Conservation (phyloP, 2,329 filamentous ascomycete species). For the Coniochaeta sp. region DNA sequence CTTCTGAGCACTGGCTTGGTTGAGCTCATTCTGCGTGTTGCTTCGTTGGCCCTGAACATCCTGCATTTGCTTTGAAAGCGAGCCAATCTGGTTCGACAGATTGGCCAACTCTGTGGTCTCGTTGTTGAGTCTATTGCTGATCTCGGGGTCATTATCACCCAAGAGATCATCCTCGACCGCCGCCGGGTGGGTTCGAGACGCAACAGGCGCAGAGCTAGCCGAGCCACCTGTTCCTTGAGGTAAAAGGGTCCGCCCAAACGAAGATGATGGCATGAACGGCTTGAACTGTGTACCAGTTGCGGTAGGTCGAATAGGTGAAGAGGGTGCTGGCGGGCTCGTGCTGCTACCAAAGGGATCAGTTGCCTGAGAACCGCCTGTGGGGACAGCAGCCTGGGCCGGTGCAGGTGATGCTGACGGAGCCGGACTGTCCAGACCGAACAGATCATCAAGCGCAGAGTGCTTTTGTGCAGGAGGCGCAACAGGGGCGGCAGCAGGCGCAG, state of each 20-base stretch:
- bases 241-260: slow-evolving; percentile 79
- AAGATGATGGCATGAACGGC: slow-evolving; percentile 86
- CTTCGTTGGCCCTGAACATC: slow-evolving; percentile 79
- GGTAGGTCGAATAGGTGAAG: slow-evolving; percentile 47
- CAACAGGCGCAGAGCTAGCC: slow-evolving; percentile 30
- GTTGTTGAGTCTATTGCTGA: slow-evolving; percentile 78
- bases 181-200: slow-evolving; percentile 22
- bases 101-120: slow-evolving; percentile 93
- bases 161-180: slow-evolving; percentile 69
- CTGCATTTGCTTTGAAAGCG: slow-evolving; percentile 87
- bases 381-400: slow-evolving; percentile 54
- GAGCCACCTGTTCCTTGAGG: slow-evolving; percentile 67
- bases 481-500: too few species aligned
- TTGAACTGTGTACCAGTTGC: slow-evolving; percentile 59
- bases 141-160: slow-evolving; percentile 82
- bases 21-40: slow-evolving; percentile 74
- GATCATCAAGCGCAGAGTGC: slow-evolving; percentile 77
- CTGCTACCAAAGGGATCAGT: slow-evolving; percentile 58
- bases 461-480: slow-evolving; percentile 16
- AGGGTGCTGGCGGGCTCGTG: slow-evolving; percentile 35
- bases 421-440: slow-evolving; percentile 82
- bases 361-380: slow-evolving; percentile 65
- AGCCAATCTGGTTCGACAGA: slow-evolving; percentile 90
- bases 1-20: slow-evolving; percentile 77
- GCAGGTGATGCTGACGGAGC: slow-evolving; percentile 41